These are phyloP conservation scores for Teunomyces lycoperdinae DNA, from an alignment of 805 yeast genomes.

Conservation along the genomic window DNA sequence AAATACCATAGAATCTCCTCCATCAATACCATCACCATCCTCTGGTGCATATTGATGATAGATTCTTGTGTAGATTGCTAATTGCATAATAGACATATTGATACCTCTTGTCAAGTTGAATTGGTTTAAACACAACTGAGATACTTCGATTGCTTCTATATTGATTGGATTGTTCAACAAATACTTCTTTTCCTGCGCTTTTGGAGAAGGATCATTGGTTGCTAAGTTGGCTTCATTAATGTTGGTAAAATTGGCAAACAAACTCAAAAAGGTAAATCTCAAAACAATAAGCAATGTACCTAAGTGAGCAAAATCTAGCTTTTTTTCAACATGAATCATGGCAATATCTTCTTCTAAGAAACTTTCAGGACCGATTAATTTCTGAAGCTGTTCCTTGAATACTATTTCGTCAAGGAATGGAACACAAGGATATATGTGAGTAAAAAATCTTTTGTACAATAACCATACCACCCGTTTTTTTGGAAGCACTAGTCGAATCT, in stretches of 20 bases:
- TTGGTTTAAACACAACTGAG: conserved; percentile 20
- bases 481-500: conserved; percentile 21
- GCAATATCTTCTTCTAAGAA: conserved; percentile 12
- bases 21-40: conserved; percentile 26
- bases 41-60: conserved; percentile 17
- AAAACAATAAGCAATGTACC: conserved; percentile 21
- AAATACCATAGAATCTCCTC: conserved; percentile 41
- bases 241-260: conserved; percentile 17
- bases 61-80: conserved; percentile 13
- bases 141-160: conserved; percentile 17
- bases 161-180: conserved; percentile 17
- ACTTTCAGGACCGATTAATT: conserved; percentile 16
- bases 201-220: conserved; percentile 11
- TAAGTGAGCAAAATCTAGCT: conserved; percentile 17
- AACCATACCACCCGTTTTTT: conserved; percentile 23
- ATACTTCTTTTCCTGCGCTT: conserved; percentile 14
- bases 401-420: conserved; percentile 28
- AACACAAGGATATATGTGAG: conserved; percentile 22
- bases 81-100: conserved; percentile 20
- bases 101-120: conserved; percentile 17
- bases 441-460: conserved; percentile 24
- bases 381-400: conserved; percentile 16
- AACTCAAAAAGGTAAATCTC: conserved; percentile 19
- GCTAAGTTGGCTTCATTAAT: conserved; percentile 13
- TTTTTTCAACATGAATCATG: conserved; percentile 9